Conservation (phyloP, 2,329 filamentous ascomycete species). For the Calycina herbarum region DNA sequence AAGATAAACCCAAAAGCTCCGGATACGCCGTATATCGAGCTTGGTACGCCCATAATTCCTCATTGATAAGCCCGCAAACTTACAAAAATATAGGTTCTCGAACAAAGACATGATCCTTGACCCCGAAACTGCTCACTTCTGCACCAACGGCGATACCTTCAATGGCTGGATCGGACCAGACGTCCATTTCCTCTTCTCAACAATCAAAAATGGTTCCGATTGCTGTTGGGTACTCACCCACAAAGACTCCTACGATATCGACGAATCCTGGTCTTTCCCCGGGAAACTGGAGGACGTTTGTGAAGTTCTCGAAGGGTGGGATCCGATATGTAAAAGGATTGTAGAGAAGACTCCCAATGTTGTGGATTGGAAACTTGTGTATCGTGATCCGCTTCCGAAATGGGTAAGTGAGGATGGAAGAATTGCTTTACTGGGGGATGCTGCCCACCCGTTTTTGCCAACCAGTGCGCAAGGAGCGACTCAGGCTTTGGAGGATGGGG, state of each 20-base stretch:
- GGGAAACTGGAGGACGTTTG: constrained; percentile 25
- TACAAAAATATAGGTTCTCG: constrained; percentile 41
- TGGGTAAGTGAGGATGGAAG: constrained; percentile 36
- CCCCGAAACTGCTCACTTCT: constrained; percentile 25
- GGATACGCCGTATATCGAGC: constrained; percentile 55
- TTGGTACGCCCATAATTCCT: constrained; percentile 42
- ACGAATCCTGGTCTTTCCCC: constrained; percentile 45
- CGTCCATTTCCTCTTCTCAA: constrained; percentile 52
- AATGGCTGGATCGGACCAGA: constrained; percentile 41
- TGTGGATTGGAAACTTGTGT: constrained; percentile 38
- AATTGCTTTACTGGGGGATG: constrained; percentile 58
- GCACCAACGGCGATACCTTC: constrained; percentile 26
- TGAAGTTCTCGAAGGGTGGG: constrained; percentile 33
- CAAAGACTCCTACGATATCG: constrained; percentile 44
- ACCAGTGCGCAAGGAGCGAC: constrained; percentile 66
- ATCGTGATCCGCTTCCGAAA: constrained; percentile 33
- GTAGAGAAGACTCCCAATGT: constrained; percentile 27
- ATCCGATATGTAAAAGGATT: constrained; percentile 26
- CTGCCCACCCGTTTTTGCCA: constrained; percentile 68
- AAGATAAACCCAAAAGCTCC: constrained; percentile 50
- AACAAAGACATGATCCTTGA: constrained; percentile 45
- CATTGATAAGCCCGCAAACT: neutral
- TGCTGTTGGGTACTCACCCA: constrained; percentile 57
- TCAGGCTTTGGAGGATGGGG: constrained; percentile 44
- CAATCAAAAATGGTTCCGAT: constrained; percentile 52